A percentile compares a stretch with the other conserved stretches of the same genome.
These are phyloP conservation scores for Euphorbia lathyris DNA, from an alignment of 345 rosid species.

Conservation along the genomic window DNA sequence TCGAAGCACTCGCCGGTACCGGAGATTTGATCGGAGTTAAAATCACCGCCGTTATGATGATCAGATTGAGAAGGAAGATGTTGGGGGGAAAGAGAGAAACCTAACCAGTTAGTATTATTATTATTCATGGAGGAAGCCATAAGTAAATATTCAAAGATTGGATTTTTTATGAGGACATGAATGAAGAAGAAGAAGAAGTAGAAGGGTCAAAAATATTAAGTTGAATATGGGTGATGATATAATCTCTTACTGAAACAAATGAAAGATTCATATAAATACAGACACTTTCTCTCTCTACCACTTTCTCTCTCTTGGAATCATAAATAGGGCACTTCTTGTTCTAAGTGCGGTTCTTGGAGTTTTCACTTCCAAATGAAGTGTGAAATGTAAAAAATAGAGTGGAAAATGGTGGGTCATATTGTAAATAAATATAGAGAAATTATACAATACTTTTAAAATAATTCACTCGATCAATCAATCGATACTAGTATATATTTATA, in stretches of 20 bases:
- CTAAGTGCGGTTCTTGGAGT: conserved; percentile 13
- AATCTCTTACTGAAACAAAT: conserved; percentile 16
- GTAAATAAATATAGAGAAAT: too few species aligned
- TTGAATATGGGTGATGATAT: conserved; percentile 13
- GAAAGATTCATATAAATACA: conserved; percentile 30
- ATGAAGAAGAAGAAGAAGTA: conserved; percentile 11
- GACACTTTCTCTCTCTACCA: background rate
- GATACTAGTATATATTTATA: too few species aligned
- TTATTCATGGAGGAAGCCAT: conserved; percentile 29
- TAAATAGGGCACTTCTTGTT: conserved; percentile 15
- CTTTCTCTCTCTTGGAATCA: background rate
- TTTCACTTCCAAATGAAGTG: background rate
- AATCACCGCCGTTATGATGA: conserved; percentile 13
- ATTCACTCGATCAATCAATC: too few species aligned
- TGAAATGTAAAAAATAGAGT: background rate
- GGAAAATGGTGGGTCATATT: too few species aligned
- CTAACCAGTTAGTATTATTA: too few species aligned
- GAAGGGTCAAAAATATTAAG: conserved; percentile 26
- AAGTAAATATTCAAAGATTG: background rate
- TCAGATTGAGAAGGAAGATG: conserved; percentile 19
- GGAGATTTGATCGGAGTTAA: conserved; percentile 20
- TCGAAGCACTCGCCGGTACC: conserved; percentile 47
- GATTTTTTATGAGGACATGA: conserved; percentile 1
- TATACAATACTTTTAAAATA: too few species aligned
- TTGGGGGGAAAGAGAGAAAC: conserved; percentile 28